These are phyloP conservation scores for Solanum acaule DNA, from an alignment of 257 asterid species.

Conservation along the genomic window DNA sequence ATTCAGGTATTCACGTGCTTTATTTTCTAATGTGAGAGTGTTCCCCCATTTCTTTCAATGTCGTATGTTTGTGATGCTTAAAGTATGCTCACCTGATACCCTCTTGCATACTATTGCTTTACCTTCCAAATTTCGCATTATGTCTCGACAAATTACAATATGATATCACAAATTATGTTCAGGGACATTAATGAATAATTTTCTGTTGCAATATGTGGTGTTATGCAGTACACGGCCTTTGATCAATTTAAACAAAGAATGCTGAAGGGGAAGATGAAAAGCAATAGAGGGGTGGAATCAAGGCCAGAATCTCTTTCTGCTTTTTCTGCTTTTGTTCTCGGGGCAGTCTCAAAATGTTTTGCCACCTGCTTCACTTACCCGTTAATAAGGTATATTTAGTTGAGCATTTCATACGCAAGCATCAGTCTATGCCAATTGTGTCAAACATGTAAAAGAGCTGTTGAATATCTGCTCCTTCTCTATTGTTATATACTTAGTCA, in stretches of 20 bases:
- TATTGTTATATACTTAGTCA: neutral
- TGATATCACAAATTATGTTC: neutral
- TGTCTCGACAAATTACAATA: neutral
- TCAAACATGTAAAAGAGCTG: neutral
- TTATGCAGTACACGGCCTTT: conserved; percentile 72
- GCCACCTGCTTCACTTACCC: conserved; percentile 86
- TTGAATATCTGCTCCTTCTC: neutral
- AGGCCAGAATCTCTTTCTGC: conserved; percentile 71
- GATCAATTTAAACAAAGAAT: conserved; percentile 74
- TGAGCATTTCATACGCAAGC: neutral
- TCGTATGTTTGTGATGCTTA: neutral
- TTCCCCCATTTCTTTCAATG: neutral
- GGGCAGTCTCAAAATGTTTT: conserved; percentile 77
- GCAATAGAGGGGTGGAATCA: conserved; percentile 19
- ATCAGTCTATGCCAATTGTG: neutral
- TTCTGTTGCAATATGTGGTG: conserved; percentile 1
- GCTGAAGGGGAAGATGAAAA: conserved; percentile 32
- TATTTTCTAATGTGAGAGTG: neutral
- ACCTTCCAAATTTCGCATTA: too few species aligned
- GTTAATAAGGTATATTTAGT: conserved; percentile 50
- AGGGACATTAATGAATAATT: neutral
- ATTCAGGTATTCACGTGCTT: conserved; percentile 51
- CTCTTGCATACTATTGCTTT: neutral
- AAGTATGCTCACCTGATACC: neutral
- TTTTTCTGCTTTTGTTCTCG: conserved; percentile 62